Conservation (phyloP, 2,329 filamentous ascomycete species). For the Ophiocordyceps camponoti-leonardi region DNA sequence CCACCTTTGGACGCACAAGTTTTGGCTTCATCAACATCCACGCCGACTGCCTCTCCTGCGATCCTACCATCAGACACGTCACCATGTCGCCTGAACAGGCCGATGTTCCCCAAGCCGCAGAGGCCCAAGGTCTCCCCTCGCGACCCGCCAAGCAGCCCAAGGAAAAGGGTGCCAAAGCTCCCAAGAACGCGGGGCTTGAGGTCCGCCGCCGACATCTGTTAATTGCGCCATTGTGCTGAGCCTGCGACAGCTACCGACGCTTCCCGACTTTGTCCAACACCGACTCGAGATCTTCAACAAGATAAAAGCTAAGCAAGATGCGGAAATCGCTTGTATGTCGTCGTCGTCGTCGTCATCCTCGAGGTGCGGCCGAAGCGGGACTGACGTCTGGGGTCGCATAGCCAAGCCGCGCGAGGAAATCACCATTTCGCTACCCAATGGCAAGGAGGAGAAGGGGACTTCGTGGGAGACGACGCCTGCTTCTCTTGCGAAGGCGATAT, state of each 20-base stretch:
- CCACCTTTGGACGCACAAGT: neutral
- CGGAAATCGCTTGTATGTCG: conserved; percentile 39
- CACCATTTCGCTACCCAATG: conserved; percentile 56
- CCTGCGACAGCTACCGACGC: conserved; percentile 18
- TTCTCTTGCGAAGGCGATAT: conserved; percentile 61
- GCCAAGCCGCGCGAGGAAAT: conserved; percentile 57
- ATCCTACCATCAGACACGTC: conserved; percentile 1
- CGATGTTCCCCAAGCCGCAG: conserved; percentile 15
- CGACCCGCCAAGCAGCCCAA: conserved; percentile 20
- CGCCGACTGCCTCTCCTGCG: conserved; percentile 4
- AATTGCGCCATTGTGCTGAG: conserved; percentile 6
- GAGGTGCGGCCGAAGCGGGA: neutral
- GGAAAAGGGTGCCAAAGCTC: conserved; percentile 25
- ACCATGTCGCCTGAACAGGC: conserved; percentile 21
- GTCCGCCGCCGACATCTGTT: conserved; percentile 18
- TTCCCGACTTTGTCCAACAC: conserved; percentile 65
- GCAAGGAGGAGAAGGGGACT: conserved; percentile 53
- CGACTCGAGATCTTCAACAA: conserved; percentile 78
- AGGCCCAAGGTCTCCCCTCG: conserved; percentile 16
- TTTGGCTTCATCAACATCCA: neutral
- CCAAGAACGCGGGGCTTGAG: conserved; percentile 40
- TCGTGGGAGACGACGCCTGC: conserved; percentile 86
- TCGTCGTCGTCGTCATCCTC: conserved; percentile 1
- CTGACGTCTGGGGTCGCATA: conserved; percentile 16
- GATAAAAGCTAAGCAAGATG: conserved; percentile 69